Evolutionary conservation across 495 filamentous ascomycete genomes (phyloP).

Genomic region (Penicillium samsonianum): DNA sequence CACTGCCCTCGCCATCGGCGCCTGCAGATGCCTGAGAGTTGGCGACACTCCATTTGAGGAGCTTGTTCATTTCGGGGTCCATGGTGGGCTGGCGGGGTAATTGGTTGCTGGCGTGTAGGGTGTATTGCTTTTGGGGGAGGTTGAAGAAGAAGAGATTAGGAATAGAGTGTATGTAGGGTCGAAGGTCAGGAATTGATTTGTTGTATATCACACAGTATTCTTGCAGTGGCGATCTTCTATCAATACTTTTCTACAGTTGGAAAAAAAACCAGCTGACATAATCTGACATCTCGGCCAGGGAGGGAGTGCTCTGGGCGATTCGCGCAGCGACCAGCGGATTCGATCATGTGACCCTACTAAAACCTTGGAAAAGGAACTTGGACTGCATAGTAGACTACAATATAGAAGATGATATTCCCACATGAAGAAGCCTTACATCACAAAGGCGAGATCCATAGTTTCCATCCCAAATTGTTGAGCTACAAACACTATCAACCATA

Average conservation of each 20-base stretch:
- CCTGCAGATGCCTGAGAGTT: slow-evolving; percentile 54
- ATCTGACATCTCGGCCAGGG: slow-evolving; percentile 12
- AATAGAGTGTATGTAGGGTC: background rate
- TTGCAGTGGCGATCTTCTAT: background rate
- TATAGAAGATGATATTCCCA: background rate
- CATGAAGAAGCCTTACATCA: no score
- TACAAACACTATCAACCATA: background rate
- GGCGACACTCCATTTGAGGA: slow-evolving; percentile 93
- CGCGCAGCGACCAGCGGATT: slow-evolving; percentile 23
- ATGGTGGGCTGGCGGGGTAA: slow-evolving; percentile 34
- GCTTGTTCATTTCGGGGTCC: slow-evolving; percentile 66
- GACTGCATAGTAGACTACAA: background rate
- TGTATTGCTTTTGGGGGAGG: slow-evolving; percentile 15
- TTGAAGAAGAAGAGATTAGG: background rate
- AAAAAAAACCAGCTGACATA: slow-evolving; percentile 15
- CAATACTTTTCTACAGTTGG: background rate
- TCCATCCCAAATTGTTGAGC: background rate
- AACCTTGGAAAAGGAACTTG: background rate
- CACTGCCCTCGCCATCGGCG: slow-evolving; percentile 25
- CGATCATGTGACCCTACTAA: slow-evolving; percentile 17
- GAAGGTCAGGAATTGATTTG: background rate
- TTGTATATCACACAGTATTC: background rate
- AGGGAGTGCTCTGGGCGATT: slow-evolving; percentile 26
- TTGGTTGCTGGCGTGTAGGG: background rate
- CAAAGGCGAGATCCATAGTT: background rate